Evolutionary conservation across 768 basidiomycete genomes (phyloP).

Genomic region (Piloderma croceum): DNA sequence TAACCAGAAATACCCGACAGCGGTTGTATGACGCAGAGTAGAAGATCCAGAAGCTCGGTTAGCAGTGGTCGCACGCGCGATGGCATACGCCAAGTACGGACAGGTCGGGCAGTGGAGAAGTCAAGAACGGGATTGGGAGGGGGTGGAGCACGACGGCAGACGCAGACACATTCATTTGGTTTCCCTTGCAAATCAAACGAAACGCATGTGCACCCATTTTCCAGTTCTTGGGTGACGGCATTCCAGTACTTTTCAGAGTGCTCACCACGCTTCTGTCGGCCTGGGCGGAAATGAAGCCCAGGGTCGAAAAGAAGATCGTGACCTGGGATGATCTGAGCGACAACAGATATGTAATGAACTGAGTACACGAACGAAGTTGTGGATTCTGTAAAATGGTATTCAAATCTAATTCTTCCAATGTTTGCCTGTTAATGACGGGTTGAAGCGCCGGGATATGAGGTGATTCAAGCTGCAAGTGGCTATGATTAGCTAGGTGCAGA

Average conservation of each 20-base stretch:
- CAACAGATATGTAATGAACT: not conserved
- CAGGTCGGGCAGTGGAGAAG: constrained; percentile 34
- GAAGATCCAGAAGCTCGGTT: constrained; percentile 71
- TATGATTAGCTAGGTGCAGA: constrained; percentile 13
- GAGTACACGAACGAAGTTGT: constrained; percentile 69
- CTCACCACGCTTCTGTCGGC: constrained; percentile 64
- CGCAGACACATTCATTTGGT: constrained; percentile 51
- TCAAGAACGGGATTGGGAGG: constrained; percentile 39
- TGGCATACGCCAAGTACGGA: constrained; percentile 61
- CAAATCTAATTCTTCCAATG: constrained; percentile 80
- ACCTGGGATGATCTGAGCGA: constrained; percentile 36
- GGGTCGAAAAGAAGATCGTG: constrained; percentile 90
- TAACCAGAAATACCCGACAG: constrained; percentile 57
- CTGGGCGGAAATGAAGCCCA: constrained; percentile 71
- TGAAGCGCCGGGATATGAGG: constrained; percentile 61
- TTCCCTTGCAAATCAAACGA: constrained; percentile 61
- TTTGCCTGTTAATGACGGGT: constrained; percentile 78
- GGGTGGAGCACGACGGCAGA: constrained; percentile 41
- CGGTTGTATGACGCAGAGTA: constrained; percentile 81
- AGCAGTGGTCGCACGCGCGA: constrained; percentile 68
- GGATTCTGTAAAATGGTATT: constrained; percentile 83
- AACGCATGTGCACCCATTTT: constrained; percentile 78
- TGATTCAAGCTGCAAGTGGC: constrained; percentile 16
- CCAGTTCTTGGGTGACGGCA: constrained; percentile 72
- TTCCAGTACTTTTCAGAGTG: constrained; percentile 81